Conservation (phyloP, 495 filamentous ascomycete genomes). For the Glutinoglossum americanum region DNA sequence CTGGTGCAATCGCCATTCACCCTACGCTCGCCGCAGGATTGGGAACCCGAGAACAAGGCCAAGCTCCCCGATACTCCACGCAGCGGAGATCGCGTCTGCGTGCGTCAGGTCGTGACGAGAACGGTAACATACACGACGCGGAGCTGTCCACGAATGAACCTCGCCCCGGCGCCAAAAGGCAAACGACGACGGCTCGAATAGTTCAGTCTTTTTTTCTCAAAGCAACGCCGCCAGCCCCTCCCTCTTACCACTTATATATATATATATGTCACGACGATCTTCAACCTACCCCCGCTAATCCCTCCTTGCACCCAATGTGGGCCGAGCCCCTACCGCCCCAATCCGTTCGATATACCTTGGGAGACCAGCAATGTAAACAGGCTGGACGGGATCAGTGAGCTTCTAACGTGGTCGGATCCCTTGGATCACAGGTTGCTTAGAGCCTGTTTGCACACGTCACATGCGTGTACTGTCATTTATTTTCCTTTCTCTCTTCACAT, state of each 20-base stretch:
- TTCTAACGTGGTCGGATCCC: neutral
- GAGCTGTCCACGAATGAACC: conserved; percentile 29
- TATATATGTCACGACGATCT: neutral
- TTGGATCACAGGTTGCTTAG: too few species aligned
- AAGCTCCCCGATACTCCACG: conserved; percentile 29
- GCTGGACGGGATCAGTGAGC: neutral
- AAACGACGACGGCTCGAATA: conserved; percentile 50
- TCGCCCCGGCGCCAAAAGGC: conserved; percentile 45
- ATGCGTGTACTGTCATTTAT: neutral
- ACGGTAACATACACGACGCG: conserved; percentile 45
- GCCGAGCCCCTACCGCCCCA: neutral
- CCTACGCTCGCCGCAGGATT: conserved; percentile 34
- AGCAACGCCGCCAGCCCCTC: neutral
- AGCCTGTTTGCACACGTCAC: neutral
- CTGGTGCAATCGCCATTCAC: conserved; percentile 32
- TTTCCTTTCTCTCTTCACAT: neutral
- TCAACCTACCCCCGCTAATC: neutral
- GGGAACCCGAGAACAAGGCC: conserved; percentile 33
- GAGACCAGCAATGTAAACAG: neutral
- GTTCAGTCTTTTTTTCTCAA: too few species aligned
- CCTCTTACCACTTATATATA: neutral
- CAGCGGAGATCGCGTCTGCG: conserved; percentile 16
- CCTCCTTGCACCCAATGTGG: neutral
- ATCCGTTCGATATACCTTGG: neutral
- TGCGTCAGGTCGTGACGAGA: conserved; percentile 50